These are phyloP conservation scores for Linanthus parryae DNA, from an alignment of 148 eudicot species.

Conservation along the genomic window DNA sequence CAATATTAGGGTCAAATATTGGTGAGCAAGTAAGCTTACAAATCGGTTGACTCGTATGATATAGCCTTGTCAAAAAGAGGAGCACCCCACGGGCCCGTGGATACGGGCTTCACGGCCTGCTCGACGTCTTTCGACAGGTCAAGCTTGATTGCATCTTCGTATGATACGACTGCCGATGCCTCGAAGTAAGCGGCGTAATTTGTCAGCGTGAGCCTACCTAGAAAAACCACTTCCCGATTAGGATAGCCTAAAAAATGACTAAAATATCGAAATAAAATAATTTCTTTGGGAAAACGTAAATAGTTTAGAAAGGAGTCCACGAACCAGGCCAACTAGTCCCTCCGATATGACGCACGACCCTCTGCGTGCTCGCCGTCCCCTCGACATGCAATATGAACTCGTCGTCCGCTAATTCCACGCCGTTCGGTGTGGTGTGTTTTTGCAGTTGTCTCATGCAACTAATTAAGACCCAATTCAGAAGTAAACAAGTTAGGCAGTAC, in stretches of 20 bases:
- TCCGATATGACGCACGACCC: constrained; percentile 88
- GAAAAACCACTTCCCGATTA: constrained; percentile 14
- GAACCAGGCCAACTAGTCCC: constrained; percentile 93
- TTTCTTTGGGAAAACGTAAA: neutral
- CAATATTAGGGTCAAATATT: neutral
- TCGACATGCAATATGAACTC: constrained; percentile 92
- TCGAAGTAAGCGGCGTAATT: constrained; percentile 95
- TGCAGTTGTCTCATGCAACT: constrained; percentile 75
- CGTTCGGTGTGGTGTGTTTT: constrained; percentile 59
- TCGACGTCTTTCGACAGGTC: constrained; percentile 55
- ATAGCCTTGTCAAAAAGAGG: constrained; percentile 93
- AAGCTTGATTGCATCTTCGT: constrained; percentile 62
- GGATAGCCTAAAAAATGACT: too few species aligned
- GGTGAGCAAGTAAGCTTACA: constrained; percentile 38
- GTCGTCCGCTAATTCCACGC: constrained; percentile 62
- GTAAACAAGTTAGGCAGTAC: neutral
- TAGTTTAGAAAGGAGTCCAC: neutral
- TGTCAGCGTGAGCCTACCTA: constrained; percentile 90
- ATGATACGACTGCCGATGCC: constrained; percentile 51
- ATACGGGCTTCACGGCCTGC: constrained; percentile 65
- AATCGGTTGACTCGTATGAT: constrained; percentile 50
- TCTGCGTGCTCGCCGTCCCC: constrained; percentile 73
- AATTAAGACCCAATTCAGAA: neutral
- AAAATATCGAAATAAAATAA: neutral
- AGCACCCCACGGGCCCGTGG: constrained; percentile 97